Conservation (phyloP, 2,329 filamentous ascomycete species). For the Thielaviopsis populi region DNA sequence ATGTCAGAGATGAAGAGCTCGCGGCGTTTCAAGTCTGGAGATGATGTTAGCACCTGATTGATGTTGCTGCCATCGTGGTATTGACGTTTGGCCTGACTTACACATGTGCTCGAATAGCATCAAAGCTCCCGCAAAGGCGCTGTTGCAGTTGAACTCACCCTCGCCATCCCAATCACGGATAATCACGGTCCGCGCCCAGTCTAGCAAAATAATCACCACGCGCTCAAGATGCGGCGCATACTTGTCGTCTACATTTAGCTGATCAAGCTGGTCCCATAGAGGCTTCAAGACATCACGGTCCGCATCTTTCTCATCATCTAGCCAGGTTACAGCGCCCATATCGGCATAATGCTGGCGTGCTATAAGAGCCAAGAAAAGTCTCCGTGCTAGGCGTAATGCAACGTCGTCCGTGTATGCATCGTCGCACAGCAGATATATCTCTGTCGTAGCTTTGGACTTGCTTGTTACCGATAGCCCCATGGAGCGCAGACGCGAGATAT, state of each 20-base stretch:
- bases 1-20: slow-evolving; percentile 49
- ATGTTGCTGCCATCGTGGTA: slow-evolving; percentile 3
- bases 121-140: slow-evolving; percentile 62
- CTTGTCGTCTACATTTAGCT: slow-evolving; percentile 27
- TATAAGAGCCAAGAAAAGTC: slow-evolving; percentile 42
- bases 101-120: slow-evolving; percentile 58
- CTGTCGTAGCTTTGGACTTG: slow-evolving; percentile 12
- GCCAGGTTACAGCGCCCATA: slow-evolving; percentile 23
- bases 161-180: slow-evolving; percentile 69
- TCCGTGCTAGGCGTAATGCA: slow-evolving; percentile 41
- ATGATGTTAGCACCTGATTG: neutral
- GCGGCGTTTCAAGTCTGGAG: slow-evolving; percentile 44
- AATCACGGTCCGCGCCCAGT: slow-evolving; percentile 62
- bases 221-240: slow-evolving; percentile 11
- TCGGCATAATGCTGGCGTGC: slow-evolving; percentile 37
- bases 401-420: slow-evolving; percentile 48
- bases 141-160: slow-evolving; percentile 52
- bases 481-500: slow-evolving; percentile 46
- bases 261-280: slow-evolving; percentile 39
- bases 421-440: slow-evolving; percentile 33
- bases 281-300: slow-evolving; percentile 32
- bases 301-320: slow-evolving; percentile 23
- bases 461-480: slow-evolving; percentile 37
- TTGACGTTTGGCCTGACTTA: slow-evolving; percentile 29
- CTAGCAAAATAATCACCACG: slow-evolving; percentile 34